phyloP scores from a whole-genome alignment of 1,284 basidiomycete species.

The Mixia osmundae region DNA sequence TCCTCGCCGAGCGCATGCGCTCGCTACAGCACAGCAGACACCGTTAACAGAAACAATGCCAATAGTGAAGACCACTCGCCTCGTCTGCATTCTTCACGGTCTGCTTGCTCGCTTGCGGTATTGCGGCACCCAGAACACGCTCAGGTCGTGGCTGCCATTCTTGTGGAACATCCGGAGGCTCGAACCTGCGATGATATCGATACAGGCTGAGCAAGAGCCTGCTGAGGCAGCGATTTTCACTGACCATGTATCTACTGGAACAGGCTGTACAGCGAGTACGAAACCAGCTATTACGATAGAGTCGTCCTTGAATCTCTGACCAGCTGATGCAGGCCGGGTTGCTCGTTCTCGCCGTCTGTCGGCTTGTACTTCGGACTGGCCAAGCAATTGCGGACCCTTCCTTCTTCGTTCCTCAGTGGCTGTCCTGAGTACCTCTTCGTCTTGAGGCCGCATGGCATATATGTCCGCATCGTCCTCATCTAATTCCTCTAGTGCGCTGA shows the following conservation, averaged over 20 bases:
- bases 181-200: too few species aligned
- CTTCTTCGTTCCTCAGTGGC: neutral
- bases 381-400: too few species aligned
- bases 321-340: constrained; percentile 8
- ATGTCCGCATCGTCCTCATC: constrained; percentile 75
- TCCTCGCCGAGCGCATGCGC: constrained; percentile 63
- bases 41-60: constrained; percentile 4
- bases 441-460: constrained; percentile 30
- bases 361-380: constrained; percentile 21
- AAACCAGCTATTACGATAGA: constrained; percentile 50
- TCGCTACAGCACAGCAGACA: constrained; percentile 32
- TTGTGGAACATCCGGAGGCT: too few species aligned
- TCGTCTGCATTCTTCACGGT: constrained; percentile 36
- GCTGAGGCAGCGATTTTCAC: constrained; percentile 16
- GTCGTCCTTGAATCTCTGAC: constrained; percentile 44
- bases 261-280: constrained; percentile 38
- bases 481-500: constrained; percentile 62
- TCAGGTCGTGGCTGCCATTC: too few species aligned
- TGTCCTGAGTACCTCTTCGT: constrained; percentile 8
- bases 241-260: constrained; percentile 48
- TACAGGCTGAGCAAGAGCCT: neutral
- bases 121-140: too few species aligned
- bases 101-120: constrained; percentile 13
- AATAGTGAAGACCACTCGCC: constrained; percentile 25
- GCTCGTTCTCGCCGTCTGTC: constrained; percentile 36